phyloP scores from a whole-genome alignment of 129 eudicot genomes.

The Flaveria linearis region DNA sequence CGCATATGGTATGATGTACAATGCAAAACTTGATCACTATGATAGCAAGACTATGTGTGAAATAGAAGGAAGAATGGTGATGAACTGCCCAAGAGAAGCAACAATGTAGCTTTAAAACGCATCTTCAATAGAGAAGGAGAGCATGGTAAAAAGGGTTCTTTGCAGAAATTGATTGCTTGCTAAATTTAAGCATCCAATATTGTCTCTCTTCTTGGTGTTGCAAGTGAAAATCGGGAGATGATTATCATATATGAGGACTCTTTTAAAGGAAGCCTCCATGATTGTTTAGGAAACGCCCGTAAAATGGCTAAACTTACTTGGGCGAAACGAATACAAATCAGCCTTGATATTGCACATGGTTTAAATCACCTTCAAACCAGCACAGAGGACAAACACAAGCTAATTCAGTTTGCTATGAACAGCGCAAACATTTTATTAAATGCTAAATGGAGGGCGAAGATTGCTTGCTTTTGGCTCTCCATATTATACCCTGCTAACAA shows the following conservation, averaged over 20 bases:
- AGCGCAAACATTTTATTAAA: neutral
- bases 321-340: neutral
- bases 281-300: neutral
- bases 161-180: constrained; percentile 5
- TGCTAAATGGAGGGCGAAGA: neutral
- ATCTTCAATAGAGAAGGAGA: neutral
- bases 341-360: neutral
- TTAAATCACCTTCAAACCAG: neutral
- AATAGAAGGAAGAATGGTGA: neutral
- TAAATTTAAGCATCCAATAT: neutral
- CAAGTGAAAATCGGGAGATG: neutral
- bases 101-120: constrained; percentile 11
- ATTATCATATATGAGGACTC: neutral
- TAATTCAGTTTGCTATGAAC: neutral
- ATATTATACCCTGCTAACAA: neutral
- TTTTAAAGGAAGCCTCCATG: constrained; percentile 1
- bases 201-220: neutral
- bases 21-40: neutral
- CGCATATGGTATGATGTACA: neutral
- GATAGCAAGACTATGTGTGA: neutral
- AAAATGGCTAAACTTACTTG: neutral
- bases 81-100: neutral
- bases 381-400: neutral
- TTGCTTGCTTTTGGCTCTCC: constrained; percentile 12
- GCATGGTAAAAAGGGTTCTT: neutral